A percentile compares a stretch with the other conserved stretches of the same genome.
Evolutionary conservation across 2,329 filamentous ascomycete species (phyloP).

Genomic region (Magnaporthales sp.): DNA sequence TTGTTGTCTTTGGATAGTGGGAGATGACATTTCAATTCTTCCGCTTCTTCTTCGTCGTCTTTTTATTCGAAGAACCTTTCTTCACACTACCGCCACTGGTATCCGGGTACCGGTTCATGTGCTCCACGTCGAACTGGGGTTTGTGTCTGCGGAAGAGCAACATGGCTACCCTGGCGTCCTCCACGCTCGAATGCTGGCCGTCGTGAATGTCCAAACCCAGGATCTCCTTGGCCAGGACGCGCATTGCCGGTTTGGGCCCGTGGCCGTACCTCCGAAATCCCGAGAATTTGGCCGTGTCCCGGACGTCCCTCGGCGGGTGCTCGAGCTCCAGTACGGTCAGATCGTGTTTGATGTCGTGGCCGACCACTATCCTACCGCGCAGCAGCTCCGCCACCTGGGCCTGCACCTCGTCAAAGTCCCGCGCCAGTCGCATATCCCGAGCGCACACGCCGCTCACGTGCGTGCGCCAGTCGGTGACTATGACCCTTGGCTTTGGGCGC

Average conservation of each 20-base stretch:
- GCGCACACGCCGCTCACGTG: conserved; percentile 73
- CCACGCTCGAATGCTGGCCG: conserved; percentile 56
- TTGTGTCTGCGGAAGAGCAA: conserved; percentile 78
- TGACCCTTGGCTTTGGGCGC: conserved; percentile 62
- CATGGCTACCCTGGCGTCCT: conserved; percentile 88
- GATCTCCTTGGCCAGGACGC: conserved; percentile 46
- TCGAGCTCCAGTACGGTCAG: conserved; percentile 67
- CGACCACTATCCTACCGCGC: conserved; percentile 64
- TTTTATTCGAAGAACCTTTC: conserved; percentile 25
- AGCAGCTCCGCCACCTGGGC: conserved; percentile 60
- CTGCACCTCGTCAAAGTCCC: conserved; percentile 71
- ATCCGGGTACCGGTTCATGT: conserved; percentile 55
- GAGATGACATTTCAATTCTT: conserved; percentile 19
- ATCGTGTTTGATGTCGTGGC: conserved; percentile 76
- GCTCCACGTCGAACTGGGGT: conserved; percentile 74
- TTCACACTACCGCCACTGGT: conserved; percentile 7
- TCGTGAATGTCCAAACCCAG: conserved; percentile 54
- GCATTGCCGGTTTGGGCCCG: conserved; percentile 61
- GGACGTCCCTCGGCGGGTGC: conserved; percentile 68
- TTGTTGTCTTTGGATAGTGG: background rate
- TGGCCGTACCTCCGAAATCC: conserved; percentile 62
- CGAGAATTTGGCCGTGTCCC: conserved; percentile 75
- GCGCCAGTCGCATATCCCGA: conserved; percentile 60
- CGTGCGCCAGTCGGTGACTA: conserved; percentile 86
- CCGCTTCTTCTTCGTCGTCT: conserved; percentile 32